Evolutionary conservation across 164 flowering plant genomes (phyloP).

Genomic region (Aristolochia californica): DNA sequence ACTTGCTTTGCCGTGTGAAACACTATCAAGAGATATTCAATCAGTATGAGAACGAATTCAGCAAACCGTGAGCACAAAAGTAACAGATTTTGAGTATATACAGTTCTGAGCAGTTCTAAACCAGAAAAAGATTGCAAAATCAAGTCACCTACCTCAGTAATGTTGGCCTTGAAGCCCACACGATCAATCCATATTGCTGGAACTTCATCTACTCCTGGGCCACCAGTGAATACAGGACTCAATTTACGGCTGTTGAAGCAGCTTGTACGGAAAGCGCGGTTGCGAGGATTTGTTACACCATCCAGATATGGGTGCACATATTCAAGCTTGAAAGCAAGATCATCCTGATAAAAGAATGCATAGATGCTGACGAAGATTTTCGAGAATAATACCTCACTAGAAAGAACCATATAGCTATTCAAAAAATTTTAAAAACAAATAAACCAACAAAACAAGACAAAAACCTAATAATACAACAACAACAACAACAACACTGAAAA

Average conservation of each 20-base stretch:
- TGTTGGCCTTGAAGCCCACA: conserved; percentile 81
- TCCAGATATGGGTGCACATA: conserved; percentile 94
- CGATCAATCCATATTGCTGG: conserved; percentile 99
- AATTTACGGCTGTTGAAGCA: conserved; percentile 90
- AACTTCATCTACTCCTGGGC: conserved; percentile 96
- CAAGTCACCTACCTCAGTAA: conserved; percentile 64
- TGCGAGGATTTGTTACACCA: conserved; percentile 72
- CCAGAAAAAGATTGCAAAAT: neutral
- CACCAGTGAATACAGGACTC: conserved; percentile 98
- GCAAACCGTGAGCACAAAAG: neutral
- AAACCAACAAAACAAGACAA: no score
- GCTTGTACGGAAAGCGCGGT: conserved; percentile 75
- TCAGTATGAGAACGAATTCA: neutral
- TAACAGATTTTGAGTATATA: neutral
- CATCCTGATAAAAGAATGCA: conserved; percentile 49
- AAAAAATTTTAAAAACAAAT: no score
- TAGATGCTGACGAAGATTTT: no score
- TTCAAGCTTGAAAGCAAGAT: conserved; percentile 95
- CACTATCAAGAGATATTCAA: conserved; percentile 34
- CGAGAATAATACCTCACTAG: no score
- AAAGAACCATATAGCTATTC: neutral
- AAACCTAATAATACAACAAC: no score
- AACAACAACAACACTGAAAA: no score
- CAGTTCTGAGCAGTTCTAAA: neutral
- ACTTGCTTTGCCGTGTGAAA: conserved; percentile 91